Evolutionary conservation across 176 grass and related monocot genomes (phyloP).

Genomic region (Oryza coarctata): DNA sequence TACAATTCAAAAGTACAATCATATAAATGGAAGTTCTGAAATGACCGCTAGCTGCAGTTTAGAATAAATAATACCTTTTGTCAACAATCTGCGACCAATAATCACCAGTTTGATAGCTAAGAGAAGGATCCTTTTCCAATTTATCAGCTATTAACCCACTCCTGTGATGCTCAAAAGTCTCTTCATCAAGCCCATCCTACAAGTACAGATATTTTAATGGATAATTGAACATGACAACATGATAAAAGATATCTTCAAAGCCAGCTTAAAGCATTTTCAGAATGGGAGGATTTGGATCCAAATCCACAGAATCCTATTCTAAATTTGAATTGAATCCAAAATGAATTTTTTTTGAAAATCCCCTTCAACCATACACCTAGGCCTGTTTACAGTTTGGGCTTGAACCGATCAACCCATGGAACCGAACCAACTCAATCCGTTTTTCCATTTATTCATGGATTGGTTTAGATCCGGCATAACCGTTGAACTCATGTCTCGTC

Average conservation of each 20-base stretch:
- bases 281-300: not conserved
- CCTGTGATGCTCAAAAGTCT: constrained; percentile 86
- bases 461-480: too few species aligned
- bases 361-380: not conserved
- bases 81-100: constrained; percentile 89
- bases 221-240: not conserved
- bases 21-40: not conserved
- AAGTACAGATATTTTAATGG: not conserved
- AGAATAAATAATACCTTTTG: constrained; percentile 71
- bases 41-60: constrained; percentile 9
- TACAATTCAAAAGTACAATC: not conserved
- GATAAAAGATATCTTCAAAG: not conserved
- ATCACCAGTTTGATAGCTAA: constrained; percentile 72
- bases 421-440: too few species aligned
- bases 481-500: too few species aligned
- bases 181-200: constrained; percentile 71
- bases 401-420: too few species aligned
- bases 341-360: not conserved
- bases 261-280: not conserved
- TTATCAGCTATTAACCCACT: constrained; percentile 92
- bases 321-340: not conserved
- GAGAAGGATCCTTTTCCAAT: constrained; percentile 89
- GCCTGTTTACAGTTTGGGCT: too few species aligned
- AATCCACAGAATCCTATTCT: not conserved
- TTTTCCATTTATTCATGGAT: too few species aligned